Percentiles rank a stretch among this genome's conserved stretches.
These are phyloP conservation scores for Phaeoacremonium minimum DNA, from an alignment of 2,329 filamentous ascomycete species.

Conservation along the genomic window DNA sequence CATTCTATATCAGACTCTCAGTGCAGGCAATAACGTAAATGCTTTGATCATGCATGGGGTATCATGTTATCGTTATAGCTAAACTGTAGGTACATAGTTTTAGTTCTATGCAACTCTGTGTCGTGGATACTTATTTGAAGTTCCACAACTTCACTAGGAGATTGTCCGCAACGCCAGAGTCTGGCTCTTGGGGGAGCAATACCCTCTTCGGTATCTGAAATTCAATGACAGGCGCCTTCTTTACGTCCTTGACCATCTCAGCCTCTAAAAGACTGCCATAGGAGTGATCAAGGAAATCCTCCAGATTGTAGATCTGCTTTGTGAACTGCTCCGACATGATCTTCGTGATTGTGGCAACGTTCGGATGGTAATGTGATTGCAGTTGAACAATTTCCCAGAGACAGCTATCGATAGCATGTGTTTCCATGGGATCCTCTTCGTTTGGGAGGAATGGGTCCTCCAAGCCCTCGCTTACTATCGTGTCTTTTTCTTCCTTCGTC, in stretches of 20 bases:
- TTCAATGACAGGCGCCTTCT: slow-evolving; percentile 83
- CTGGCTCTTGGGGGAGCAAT: slow-evolving; percentile 52
- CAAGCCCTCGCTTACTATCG: slow-evolving; percentile 56
- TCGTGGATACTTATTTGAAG: slow-evolving; percentile 38
- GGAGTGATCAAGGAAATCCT: slow-evolving; percentile 94
- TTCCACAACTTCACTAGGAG: slow-evolving; percentile 59
- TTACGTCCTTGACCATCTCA: slow-evolving; percentile 78
- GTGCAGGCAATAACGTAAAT: too few relatives aligned
- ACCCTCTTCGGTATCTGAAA: slow-evolving; percentile 90
- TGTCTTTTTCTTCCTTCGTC: slow-evolving; percentile 51
- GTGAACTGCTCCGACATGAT: slow-evolving; percentile 97
- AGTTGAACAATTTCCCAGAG: slow-evolving; percentile 93
- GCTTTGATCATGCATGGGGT: too few relatives aligned
- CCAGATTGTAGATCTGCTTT: slow-evolving; percentile 89
- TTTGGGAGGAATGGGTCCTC: slow-evolving; percentile 72
- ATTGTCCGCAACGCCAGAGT: slow-evolving; percentile 43
- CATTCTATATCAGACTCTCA: too few relatives aligned
- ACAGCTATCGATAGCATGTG: slow-evolving; percentile 83
- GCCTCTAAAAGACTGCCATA: slow-evolving; percentile 81
- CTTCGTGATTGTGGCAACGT: slow-evolving; percentile 88
- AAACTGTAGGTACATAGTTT: too few relatives aligned
- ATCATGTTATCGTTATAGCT: too few relatives aligned
- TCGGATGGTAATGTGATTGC: slow-evolving; percentile 93
- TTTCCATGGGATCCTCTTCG: slow-evolving; percentile 80
- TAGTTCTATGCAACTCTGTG: too few relatives aligned